phyloP scores from a whole-genome alignment of 1,284 basidiomycete genomes.

The Coniferiporia sulphurascens region DNA sequence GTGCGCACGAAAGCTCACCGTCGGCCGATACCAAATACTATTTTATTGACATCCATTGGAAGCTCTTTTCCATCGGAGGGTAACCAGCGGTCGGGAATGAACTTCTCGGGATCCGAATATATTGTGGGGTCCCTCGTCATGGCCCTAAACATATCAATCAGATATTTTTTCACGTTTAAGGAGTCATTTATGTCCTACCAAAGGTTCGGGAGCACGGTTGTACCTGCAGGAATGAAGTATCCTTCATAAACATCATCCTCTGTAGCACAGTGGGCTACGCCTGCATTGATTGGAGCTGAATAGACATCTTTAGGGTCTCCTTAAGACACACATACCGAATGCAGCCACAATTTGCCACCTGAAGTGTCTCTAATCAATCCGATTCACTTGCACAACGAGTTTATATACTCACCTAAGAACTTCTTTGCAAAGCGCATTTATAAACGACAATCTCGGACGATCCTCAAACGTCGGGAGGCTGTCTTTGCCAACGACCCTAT shows the following conservation, averaged over 20 bases:
- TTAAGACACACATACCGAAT: neutral
- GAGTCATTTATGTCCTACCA: slow-evolving; percentile 14
- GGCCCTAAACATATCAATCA: slow-evolving; percentile 18
- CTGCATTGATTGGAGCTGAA: neutral
- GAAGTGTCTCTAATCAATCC: neutral
- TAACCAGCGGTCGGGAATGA: slow-evolving; percentile 26
- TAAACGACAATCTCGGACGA: slow-evolving; percentile 1
- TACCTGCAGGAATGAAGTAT: slow-evolving; percentile 21
- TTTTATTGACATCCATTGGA: slow-evolving; percentile 1
- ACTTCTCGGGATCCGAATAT: slow-evolving; percentile 25
- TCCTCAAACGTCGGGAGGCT: slow-evolving; percentile 7
- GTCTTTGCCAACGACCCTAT: slow-evolving; percentile 7
- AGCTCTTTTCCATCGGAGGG: neutral
- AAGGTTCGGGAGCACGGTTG: slow-evolving; percentile 20
- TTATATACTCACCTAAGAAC: neutral
- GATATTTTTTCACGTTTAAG: neutral
- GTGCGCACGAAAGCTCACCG: slow-evolving; percentile 2
- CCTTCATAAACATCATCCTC: slow-evolving; percentile 21
- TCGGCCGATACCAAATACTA: slow-evolving; percentile 13
- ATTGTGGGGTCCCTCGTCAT: slow-evolving; percentile 23
- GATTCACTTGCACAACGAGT: neutral
- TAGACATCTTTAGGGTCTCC: neutral
- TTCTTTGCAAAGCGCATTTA: neutral
- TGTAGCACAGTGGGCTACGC: slow-evolving; percentile 12
- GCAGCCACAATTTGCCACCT: neutral